Percentiles rank a stretch among this genome's conserved stretches.
Conservation (phyloP, 2,329 filamentous ascomycete species). For the Hyphodiscus sp. region DNA sequence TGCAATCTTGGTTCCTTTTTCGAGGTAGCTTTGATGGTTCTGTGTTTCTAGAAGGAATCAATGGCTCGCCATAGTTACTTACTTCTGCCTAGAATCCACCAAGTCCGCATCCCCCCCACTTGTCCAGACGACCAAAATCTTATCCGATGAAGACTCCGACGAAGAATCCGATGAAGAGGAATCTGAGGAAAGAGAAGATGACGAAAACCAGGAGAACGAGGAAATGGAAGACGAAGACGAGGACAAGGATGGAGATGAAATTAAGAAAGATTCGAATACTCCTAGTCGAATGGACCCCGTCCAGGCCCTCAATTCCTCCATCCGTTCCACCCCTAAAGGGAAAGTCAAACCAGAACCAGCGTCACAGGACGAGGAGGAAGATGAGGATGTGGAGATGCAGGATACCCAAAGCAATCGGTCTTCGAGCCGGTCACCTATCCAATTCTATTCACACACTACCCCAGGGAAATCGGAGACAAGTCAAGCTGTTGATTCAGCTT, state of each 20-base stretch:
- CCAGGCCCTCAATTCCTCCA: background rate
- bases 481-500: background rate
- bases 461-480: slow-evolving; percentile 1
- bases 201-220: background rate
- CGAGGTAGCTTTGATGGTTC: background rate
- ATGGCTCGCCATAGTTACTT: background rate
- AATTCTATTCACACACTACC: slow-evolving; percentile 17
- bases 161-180: background rate
- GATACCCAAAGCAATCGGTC: slow-evolving; percentile 19
- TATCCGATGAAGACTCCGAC: background rate
- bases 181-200: background rate
- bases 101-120: background rate
- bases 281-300: background rate
- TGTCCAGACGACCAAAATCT: background rate
- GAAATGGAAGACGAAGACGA: background rate
- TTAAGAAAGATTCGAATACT: background rate
- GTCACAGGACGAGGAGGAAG: slow-evolving; percentile 7
- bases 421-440: slow-evolving; percentile 27
- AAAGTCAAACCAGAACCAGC: background rate
- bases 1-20: background rate
- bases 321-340: background rate
- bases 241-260: background rate
- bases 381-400: slow-evolving; percentile 10
- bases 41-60: background rate
- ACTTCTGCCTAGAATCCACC: background rate